These are phyloP conservation scores for Noccaea bulbosa DNA, from an alignment of 345 rosid genomes.

Conservation along the genomic window DNA sequence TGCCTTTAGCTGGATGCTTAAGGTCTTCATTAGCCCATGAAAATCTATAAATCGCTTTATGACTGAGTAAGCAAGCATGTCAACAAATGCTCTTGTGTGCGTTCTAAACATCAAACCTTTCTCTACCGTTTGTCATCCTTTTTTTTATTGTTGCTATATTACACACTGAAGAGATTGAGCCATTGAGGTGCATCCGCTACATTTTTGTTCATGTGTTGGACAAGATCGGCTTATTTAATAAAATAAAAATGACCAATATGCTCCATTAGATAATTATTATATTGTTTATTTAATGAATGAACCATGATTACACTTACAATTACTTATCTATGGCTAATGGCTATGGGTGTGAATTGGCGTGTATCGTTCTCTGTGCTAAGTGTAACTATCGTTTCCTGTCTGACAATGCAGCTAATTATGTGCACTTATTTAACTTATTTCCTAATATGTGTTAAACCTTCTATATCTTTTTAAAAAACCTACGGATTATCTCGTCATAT, in stretches of 20 bases:
- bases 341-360: too few species aligned
- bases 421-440: too few species aligned
- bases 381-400: too few species aligned
- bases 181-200: conserved; percentile 14
- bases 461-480: too few species aligned
- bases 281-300: too few species aligned
- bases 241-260: not conserved
- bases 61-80: conserved; percentile 12
- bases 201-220: not conserved
- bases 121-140: conserved; percentile 1
- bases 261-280: not conserved
- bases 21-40: conserved; percentile 65
- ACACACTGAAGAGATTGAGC: conserved; percentile 6
- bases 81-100: conserved; percentile 4
- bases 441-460: too few species aligned
- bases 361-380: too few species aligned
- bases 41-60: not conserved
- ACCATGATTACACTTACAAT: too few species aligned
- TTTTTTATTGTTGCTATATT: not conserved
- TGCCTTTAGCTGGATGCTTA: conserved; percentile 73
- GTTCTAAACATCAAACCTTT: conserved; percentile 16
- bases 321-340: too few species aligned
- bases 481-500: not conserved
- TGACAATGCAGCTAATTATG: too few species aligned
- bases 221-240: not conserved